Evolutionary conservation across 257 asterid genomes (phyloP), one percentile per base, ranked within the genome.

Genomic region (Penstemon barbatus): DNA sequence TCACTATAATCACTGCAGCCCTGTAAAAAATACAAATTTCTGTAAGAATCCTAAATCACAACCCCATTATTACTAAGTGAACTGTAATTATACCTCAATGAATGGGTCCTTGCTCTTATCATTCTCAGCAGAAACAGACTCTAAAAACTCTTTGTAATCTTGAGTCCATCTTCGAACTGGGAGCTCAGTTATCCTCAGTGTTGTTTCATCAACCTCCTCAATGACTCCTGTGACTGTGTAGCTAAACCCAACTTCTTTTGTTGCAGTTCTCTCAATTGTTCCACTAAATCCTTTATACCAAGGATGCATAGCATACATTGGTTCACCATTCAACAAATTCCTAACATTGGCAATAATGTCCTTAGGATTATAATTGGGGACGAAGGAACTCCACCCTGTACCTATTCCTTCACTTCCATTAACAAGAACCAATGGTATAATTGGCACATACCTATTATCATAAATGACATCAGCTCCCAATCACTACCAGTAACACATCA

Each of bases 351-450:
- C 83, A n/a, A 94, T 80, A 61, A 91, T 83, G 74, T 94, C 96
- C 45, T 85, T 78, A 37, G 98, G 99, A 71, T 94, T 89, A 58
- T 94, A 94, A 73, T 94, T 91, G 6, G 98, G 98, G 15, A 94
- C 71, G 41, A 66, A 94, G 5, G 99, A 62, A 78, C 99, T 94
- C 99, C 99, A 94, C 52, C 97, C 97, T 15, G 99, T 91, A 57
- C 99, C 99, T 53, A 94, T 94, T 62, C 99, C 99, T 84, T 94
- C 99, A 82, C 99, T 89, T 43, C 99, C 99, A 80, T 94, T 94
- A 25, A 94, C 96, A n/a, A 94, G 78, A 67, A 91, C 98, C 83
- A 71, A 62, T 9, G 99, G 99, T 70, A 94, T 87, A 69, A 80
- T 83, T 1, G 99, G 99, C 55, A 87, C 77, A 61, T 89, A 94